Evolutionary conservation across 768 basidiomycete genomes (phyloP), one percentile per base, ranked within the genome.

Genomic region (Candolleomyces efflorescens): DNA sequence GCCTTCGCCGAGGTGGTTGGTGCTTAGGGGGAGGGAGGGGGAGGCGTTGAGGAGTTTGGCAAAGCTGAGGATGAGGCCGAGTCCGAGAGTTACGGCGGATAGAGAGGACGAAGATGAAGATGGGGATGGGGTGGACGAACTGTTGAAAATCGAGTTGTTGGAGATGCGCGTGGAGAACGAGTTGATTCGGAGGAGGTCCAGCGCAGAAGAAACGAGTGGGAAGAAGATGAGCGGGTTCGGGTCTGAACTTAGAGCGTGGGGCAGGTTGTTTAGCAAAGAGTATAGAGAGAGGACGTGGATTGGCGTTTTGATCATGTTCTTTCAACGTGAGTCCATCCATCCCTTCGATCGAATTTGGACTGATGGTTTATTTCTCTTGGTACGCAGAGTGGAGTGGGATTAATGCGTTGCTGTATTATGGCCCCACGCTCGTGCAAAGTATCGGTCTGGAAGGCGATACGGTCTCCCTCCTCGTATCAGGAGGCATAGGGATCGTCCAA

Each of bases 321-420:
- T 92, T 63, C 91, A 93, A 70, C 91, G 90, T 90, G 62, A 41
- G 85, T 18, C 17, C 24, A n/a, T n/a, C n/a, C n/a, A n/a, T n/a
- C n/a, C n/a, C n/a, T n/a, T n/a, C n/a, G n/a, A n/a, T n/a, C n/a
- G n/a, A n/a, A n/a, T n/a, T n/a, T n/a, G n/a, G n/a, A n/a, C n/a
- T n/a, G n/a, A n/a, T n/a, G n/a, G n/a, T n/a, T n/a, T n/a, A n/a
- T 22, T 20, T 50, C n/a, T 15, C 55, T 13, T 63, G n/a, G n/a
- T n/a, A n/a, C n/a, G n/a, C n/a, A 92, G 90, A 92, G 73, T 92
- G 91, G 91, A 87, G 84, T 58, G 91, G 91, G 1, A 93, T 92
- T 60, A 93, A 92, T 64, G 90, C 91, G 10, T 67, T 93, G 32
- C 73, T 92, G 7, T 93, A 92, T 64, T 93, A 91, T 62, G 90